A percentile compares a stretch with the other conserved stretches of the same genome.
These are phyloP conservation scores for Boletus vinaceobasis DNA, from an alignment of 768 basidiomycete species.

Conservation along the genomic window DNA sequence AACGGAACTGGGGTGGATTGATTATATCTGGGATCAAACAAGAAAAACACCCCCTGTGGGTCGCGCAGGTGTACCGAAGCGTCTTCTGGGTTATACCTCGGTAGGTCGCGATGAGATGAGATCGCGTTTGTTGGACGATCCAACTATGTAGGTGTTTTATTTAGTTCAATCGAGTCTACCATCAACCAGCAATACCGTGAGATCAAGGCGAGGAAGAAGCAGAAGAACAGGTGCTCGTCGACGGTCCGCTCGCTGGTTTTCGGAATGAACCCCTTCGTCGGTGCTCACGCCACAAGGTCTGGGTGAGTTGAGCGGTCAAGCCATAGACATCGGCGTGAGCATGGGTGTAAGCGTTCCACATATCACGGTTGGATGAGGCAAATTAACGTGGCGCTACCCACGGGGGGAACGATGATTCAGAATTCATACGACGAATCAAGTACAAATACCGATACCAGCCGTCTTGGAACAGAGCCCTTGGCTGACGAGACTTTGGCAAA, in stretches of 20 bases:
- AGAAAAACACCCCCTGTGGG: too few relatives aligned
- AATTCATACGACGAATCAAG: slow-evolving; percentile 24
- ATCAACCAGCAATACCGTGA: background rate
- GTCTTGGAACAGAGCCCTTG: slow-evolving; percentile 31
- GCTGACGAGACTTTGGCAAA: slow-evolving; percentile 29
- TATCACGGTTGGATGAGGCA: too few relatives aligned
- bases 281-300: slow-evolving; percentile 21
- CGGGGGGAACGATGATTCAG: slow-evolving; percentile 26
- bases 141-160: background rate
- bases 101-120: background rate
- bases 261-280: slow-evolving; percentile 25
- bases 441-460: slow-evolving; percentile 24
- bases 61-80: background rate
- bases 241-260: slow-evolving; percentile 28
- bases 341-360: background rate
- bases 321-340: background rate
- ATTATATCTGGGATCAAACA: too few relatives aligned
- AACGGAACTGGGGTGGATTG: too few relatives aligned
- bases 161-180: slow-evolving; percentile 25
- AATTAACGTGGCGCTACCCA: slow-evolving; percentile 2
- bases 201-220: background rate
- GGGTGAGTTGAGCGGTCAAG: background rate
- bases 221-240: slow-evolving; percentile 22
- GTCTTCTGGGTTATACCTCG: background rate
- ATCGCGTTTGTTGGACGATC: background rate